Evolutionary conservation across 495 filamentous ascomycete genomes (phyloP), one percentile per base, ranked within the genome.

Genomic region (Extremus antarcticus): DNA sequence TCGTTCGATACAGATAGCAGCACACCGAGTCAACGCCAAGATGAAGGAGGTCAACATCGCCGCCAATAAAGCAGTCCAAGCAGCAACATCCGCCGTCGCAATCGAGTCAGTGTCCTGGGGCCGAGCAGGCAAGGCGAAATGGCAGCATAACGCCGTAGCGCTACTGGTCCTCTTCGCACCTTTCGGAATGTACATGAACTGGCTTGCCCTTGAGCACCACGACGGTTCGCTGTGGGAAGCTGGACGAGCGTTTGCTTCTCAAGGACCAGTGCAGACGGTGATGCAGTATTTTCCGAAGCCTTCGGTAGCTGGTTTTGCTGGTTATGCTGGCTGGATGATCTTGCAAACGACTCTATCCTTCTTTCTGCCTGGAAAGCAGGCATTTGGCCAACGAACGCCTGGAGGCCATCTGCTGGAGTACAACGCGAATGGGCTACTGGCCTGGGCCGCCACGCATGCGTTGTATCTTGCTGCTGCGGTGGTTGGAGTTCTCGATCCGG

Each of bases 391-490:
- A 63, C 61, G 63, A n/a, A 71, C 68, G 3, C 68, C 68, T 7
- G 68, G 69, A 47, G 68, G 68, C 1, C 51, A 71, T 55, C 61
- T 69, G 41, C 58, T 71, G 19, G 58, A 63, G 11, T 71, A 71
- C 55, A 58, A 59, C 25, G 63, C 68, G 25, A 75, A 75, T 57
- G 73, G 73, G 10, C 51, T 74, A 15, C 56, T 60, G 4, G 73
- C 73, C 17, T 75, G 73, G 73, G 51, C 60, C 11, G 45, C 73
- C 13, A 73, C 73, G 0, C 70, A 74, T 54, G 4, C 59, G 17
- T 50, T 70, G 15, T 68, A 64, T 25, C 46, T 65, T 0, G 47
- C 46, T 4, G 61, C 57, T 0, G 56, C 60, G 20, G 47, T 59
- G 2, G 23, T 54, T 25, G 69, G 71, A 3, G 21, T 68, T 0